Conservation (phyloP, 1,139 yeast species). For the Torulaspora globosa region DNA sequence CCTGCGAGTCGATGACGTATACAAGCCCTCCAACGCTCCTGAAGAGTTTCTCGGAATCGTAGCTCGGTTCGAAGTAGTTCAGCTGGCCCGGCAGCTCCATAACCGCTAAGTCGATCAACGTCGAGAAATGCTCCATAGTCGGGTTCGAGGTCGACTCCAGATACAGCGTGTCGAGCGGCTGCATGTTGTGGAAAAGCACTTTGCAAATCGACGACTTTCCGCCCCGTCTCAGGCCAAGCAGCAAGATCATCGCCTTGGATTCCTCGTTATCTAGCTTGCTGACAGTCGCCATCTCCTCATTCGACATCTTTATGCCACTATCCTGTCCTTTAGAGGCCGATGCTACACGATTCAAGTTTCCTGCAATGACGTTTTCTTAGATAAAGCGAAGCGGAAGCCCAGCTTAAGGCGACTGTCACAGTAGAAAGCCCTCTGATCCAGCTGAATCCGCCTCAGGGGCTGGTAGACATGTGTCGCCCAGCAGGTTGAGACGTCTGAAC, state of each 20-base stretch:
- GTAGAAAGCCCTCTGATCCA: not conserved
- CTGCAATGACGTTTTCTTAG: not conserved
- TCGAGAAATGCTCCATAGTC: constrained; percentile 69
- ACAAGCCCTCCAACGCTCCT: constrained; percentile 88
- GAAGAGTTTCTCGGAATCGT: constrained; percentile 74
- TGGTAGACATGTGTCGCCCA: not conserved
- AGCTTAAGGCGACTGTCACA: not conserved
- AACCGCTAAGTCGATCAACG: constrained; percentile 82
- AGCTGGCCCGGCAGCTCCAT: constrained; percentile 96
- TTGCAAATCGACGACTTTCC: constrained; percentile 93
- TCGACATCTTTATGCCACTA: constrained; percentile 2
- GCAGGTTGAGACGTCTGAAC: not conserved
- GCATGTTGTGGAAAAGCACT: constrained; percentile 95
- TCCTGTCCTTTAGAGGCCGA: not conserved
- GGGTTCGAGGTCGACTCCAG: constrained; percentile 89
- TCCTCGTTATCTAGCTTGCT: constrained; percentile 35
- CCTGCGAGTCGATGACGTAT: constrained; percentile 92
- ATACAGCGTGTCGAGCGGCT: constrained; percentile 87
- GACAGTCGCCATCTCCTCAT: constrained; percentile 1
- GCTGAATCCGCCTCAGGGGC: not conserved
- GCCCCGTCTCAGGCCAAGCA: constrained; percentile 76
- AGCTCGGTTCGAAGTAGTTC: constrained; percentile 78
- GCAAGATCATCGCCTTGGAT: constrained; percentile 64
- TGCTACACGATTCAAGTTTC: not conserved
- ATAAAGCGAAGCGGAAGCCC: constrained; percentile 4